Evolutionary conservation across 2,329 filamentous ascomycete genomes (phyloP), one percentile per base, ranked within the genome.

Genomic region (Dactylellina drechsleri): DNA sequence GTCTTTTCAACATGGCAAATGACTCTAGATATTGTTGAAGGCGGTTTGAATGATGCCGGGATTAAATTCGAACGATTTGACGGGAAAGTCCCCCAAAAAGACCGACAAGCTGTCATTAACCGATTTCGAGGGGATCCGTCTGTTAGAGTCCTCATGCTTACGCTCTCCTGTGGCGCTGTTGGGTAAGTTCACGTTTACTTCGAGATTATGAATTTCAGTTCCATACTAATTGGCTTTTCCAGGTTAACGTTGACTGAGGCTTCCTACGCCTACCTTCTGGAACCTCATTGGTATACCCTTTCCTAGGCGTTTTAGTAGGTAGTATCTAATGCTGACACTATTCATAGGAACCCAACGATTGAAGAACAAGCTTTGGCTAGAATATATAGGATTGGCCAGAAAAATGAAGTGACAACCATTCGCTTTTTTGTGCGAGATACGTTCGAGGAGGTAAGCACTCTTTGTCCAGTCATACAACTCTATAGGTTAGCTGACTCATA

Each of bases 1-100:
- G 82, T 87, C 0, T 87, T 87, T 66, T 86, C 85, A 0, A 83
- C 80, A 0, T 87, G 85, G 85, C 82, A 83, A 15, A 77, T 83
- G 10, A 86, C 83, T 0, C 83, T 87, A 0, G 82, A 86, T 49
- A 66, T 86, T 0, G 80, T 86, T 0, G 80, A 85, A 58, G 76
- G 70, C 0, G 83, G 82, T 0, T 79, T 87, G 0, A 74, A 80
- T 0, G 68, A 82, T 15, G 78, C 80, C 0, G 66, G 58, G 0
- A 36, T 36, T 8, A 36, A 36, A 36, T 36, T 36, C 31, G 31
- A 36, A 36, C 5, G 31, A 10, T 36, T 36, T 36, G 31, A 36
- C 10, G 31, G 31, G 31, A 36, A 36, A 36, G 31, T 36, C 6
- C 31, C 31, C 1, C 31, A 36, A 36, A 36, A 36, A 36, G 31